Evolutionary conservation across 257 asterid genomes (phyloP).

Genomic region (Penstemon barbatus): DNA sequence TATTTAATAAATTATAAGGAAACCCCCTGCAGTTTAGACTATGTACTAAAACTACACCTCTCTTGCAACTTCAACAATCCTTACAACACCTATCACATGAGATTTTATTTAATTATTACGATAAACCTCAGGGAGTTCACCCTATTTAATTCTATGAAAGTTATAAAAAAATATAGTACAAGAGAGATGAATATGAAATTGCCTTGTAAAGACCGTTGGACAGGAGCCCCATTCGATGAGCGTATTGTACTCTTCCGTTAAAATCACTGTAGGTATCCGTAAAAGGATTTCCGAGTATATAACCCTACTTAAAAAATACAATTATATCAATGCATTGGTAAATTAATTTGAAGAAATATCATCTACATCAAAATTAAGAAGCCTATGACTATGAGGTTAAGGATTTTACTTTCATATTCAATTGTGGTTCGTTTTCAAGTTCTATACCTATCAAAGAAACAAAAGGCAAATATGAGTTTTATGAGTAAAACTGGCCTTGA

Average conservation of each 20-base stretch:
- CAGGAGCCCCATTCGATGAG: constrained; percentile 34
- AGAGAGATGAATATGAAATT: not conserved
- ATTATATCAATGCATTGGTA: not conserved
- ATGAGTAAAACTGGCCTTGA: not conserved
- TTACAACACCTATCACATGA: too few species aligned
- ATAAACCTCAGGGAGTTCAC: too few species aligned
- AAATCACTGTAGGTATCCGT: not conserved
- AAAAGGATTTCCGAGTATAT: constrained; percentile 24
- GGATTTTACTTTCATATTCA: constrained; percentile 23
- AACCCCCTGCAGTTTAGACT: too few species aligned
- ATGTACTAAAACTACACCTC: too few species aligned
- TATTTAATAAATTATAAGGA: too few species aligned
- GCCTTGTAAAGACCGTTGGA: constrained; percentile 25
- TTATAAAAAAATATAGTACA: not conserved
- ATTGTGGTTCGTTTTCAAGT: not conserved
- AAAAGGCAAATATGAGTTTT: not conserved
- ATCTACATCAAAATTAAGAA: not conserved
- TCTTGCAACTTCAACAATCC: too few species aligned
- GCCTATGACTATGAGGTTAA: not conserved
- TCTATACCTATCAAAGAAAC: constrained; percentile 17
- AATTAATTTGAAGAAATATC: not conserved
- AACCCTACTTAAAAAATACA: constrained; percentile 12
- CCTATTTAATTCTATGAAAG: too few species aligned
- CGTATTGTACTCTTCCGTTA: constrained; percentile 20
- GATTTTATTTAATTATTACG: too few species aligned